A percentile compares a stretch with the other conserved stretches of the same genome.
phyloP scores from a whole-genome alignment of 2,329 filamentous ascomycete species.

The Cordyceps cateniannulata region DNA sequence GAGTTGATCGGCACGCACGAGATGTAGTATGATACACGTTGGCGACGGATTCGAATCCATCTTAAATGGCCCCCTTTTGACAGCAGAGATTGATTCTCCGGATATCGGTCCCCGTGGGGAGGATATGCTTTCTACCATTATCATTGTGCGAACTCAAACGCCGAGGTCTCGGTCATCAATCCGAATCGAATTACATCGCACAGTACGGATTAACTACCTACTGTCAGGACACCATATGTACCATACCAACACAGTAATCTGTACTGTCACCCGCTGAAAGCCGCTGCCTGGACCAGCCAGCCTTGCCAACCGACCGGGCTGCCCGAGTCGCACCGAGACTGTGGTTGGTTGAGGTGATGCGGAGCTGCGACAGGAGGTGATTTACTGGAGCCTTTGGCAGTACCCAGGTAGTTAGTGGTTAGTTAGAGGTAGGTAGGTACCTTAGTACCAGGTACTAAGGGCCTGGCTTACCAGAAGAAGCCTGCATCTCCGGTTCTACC shows the following conservation, averaged over 20 bases:
- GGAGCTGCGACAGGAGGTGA: not conserved
- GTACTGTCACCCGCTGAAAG: not conserved
- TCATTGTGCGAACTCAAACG: not conserved
- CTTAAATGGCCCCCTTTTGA: too few species aligned
- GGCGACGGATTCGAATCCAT: not conserved
- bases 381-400: too few species aligned
- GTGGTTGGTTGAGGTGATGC: not conserved
- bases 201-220: not conserved
- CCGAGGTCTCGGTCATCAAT: not conserved
- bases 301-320: not conserved
- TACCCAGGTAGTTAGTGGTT: too few species aligned
- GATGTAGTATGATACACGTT: not conserved
- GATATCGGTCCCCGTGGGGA: not conserved
- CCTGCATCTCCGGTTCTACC: not conserved
- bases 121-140: not conserved
- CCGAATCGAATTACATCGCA: not conserved
- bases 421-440: too few species aligned
- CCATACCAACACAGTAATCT: not conserved
- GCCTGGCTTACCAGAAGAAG: not conserved
- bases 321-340: not conserved
- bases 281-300: not conserved
- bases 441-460: too few species aligned
- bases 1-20: not conserved
- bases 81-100: not conserved
- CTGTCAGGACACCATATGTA: not conserved